phyloP scores from a whole-genome alignment of 163 green algal genomes.

The Scenedesmus sp. region DNA sequence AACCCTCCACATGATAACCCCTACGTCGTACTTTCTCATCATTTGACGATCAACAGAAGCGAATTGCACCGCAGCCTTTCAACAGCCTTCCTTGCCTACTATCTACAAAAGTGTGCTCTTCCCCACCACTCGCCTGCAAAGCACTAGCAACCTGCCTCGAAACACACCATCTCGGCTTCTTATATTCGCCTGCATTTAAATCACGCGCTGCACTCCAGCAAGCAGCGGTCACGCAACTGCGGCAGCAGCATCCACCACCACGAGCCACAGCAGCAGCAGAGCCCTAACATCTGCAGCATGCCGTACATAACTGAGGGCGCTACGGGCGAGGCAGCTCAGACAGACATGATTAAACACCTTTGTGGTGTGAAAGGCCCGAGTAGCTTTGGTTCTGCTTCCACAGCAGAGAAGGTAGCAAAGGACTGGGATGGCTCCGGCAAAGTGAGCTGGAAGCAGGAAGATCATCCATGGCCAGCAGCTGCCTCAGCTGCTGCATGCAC shows the following conservation, averaged over 20 bases:
- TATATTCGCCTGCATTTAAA: too few species aligned
- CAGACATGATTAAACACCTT: constrained; percentile 20
- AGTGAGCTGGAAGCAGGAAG: not conserved
- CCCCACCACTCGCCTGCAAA: not conserved
- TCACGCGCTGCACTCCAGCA: not conserved
- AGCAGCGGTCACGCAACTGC: not conserved
- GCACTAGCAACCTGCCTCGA: not conserved
- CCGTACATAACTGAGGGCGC: constrained; percentile 22
- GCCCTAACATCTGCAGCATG: not conserved
- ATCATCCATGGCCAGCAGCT: not conserved
- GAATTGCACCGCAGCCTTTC: too few species aligned
- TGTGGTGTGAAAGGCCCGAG: constrained; percentile 20
- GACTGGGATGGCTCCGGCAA: constrained; percentile 57
- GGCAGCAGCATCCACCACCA: not conserved
- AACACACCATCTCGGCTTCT: not conserved
- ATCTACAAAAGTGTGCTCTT: not conserved
- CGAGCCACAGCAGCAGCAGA: not conserved
- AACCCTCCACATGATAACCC: too few species aligned
- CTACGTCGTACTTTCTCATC: too few species aligned
- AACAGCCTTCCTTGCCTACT: too few species aligned
- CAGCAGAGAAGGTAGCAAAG: constrained; percentile 53
- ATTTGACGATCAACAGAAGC: too few species aligned
- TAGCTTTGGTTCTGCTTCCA: constrained; percentile 30
- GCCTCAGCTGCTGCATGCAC: not conserved
- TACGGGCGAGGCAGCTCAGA: not conserved